Evolutionary conservation across 179 eudicot species (phyloP).

Genomic region (Heliamphora pulchella): DNA sequence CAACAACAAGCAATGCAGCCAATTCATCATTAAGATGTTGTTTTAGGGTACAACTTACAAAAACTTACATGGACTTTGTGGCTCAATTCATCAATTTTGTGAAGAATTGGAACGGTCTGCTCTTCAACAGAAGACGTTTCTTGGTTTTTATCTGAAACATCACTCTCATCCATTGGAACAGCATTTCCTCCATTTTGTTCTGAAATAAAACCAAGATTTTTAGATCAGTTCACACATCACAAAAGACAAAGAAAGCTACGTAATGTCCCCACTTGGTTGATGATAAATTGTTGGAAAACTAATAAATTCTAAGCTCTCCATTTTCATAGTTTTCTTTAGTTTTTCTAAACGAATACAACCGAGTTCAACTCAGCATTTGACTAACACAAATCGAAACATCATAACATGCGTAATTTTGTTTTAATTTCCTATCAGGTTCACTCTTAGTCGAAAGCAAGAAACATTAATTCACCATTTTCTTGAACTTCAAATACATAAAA

Average conservation of each 20-base stretch:
- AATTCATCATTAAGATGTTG: background rate
- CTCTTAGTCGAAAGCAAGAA: constrained; percentile 10
- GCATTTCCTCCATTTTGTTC: constrained; percentile 32
- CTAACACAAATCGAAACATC: background rate
- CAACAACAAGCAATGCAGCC: background rate
- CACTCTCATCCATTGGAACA: constrained; percentile 28
- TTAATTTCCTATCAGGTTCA: background rate
- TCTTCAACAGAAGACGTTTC: constrained; percentile 38
- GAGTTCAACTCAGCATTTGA: too few relatives aligned
- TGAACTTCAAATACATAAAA: background rate
- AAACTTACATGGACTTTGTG: constrained; percentile 47
- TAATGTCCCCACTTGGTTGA: background rate
- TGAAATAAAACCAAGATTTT: constrained; percentile 23
- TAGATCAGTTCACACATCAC: constrained; percentile 6
- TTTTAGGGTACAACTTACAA: background rate
- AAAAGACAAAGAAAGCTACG: background rate
- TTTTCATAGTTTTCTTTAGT: background rate
- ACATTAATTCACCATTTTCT: background rate
- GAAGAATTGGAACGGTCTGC: constrained; percentile 60
- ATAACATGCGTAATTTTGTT: background rate
- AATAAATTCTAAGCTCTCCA: background rate
- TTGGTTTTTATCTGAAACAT: constrained; percentile 30
- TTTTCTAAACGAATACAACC: too few relatives aligned
- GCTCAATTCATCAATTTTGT: constrained; percentile 53
- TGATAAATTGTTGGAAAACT: background rate